Base-by-base conservation (phyloP, 1,139 yeast genomes). In the Taphrina sp. region DNA sequence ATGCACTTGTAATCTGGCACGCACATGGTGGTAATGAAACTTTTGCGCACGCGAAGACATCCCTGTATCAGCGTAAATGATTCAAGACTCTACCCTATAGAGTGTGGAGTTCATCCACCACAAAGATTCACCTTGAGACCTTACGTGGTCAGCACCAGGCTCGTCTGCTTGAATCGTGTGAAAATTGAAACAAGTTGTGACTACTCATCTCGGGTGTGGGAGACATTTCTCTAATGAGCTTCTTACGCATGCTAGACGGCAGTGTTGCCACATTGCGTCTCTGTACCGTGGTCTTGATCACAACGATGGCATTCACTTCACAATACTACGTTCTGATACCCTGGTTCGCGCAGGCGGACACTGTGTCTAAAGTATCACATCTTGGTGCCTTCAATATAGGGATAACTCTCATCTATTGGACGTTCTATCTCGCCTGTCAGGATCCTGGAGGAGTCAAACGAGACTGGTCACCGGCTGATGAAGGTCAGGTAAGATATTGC, bases 401-500 rank as follows among this genome's bases (percentile, higher is more conserved):
- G 16, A 42, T 49, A 23, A 8, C 22, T 24, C 39, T 38, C 41
- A 49, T 49, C 39, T 34, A 38, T 10, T 49, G 54, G 54, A 49
- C 54, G 8, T 49, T 49, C 20, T 39, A 23, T 16, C 26, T 49
- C 26, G 46, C 33, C 3, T 38, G 54, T 33, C 46, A 33, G 8
- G 46, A 49, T 49, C 54, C 54, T 16, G 54, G 54, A 8, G 16
- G 24, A 3, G 54, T 49, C 31, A 23, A 23, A 5, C n/a, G n/a
- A 2, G 23, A 20, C 3, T 49, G 39, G 33, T 17, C 35, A 8
- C 54, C 54, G 12, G 23, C 46, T 5, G 31, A 29, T 20, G 49
- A 29, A 4, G 34, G 33, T 14, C 37, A 44, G 2, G 35, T 42
- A 3, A 53, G 59, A 10, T 60, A 47, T 24, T 64, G 14, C 63